Evolutionary conservation across 306 rosid genomes (phyloP).

Genomic region (Gynostemma pentaphyllum): DNA sequence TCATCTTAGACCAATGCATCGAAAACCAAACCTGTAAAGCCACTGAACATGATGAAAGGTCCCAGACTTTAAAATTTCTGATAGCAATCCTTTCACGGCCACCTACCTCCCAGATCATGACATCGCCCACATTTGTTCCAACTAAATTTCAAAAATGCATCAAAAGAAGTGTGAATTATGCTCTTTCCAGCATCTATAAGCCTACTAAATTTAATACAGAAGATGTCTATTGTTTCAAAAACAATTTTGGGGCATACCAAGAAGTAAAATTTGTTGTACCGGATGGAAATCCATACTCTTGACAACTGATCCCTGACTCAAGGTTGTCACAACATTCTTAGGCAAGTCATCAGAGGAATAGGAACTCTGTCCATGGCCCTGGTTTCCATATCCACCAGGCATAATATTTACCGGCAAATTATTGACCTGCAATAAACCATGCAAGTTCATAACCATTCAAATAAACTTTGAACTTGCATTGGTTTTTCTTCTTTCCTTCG

Average conservation of each 20-base stretch:
- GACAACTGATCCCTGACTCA: conserved; percentile 62
- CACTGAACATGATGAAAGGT: conserved; percentile 48
- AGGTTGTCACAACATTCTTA: conserved; percentile 57
- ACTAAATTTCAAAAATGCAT: conserved; percentile 35
- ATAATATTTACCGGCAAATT: conserved; percentile 77
- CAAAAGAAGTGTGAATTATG: background rate
- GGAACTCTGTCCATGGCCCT: conserved; percentile 87
- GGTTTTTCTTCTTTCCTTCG: background rate
- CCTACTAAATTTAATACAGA: background rate
- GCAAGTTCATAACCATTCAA: conserved; percentile 13
- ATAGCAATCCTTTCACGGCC: conserved; percentile 64
- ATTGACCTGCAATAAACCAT: conserved; percentile 48
- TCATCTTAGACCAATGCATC: background rate
- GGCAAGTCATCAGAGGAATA: conserved; percentile 91
- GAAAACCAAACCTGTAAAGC: conserved; percentile 60
- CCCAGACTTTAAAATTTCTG: conserved; percentile 84
- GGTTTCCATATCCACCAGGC: conserved; percentile 57
- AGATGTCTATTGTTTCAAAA: background rate
- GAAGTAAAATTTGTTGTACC: conserved; percentile 74
- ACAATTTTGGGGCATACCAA: conserved; percentile 41
- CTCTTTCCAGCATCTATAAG: background rate
- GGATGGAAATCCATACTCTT: conserved; percentile 98
- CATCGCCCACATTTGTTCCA: conserved; percentile 89
- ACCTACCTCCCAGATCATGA: conserved; percentile 81
- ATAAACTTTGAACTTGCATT: conserved; percentile 4